Conservation (phyloP, 2,329 filamentous ascomycete genomes). For the Teratosphaeria destructans region DNA sequence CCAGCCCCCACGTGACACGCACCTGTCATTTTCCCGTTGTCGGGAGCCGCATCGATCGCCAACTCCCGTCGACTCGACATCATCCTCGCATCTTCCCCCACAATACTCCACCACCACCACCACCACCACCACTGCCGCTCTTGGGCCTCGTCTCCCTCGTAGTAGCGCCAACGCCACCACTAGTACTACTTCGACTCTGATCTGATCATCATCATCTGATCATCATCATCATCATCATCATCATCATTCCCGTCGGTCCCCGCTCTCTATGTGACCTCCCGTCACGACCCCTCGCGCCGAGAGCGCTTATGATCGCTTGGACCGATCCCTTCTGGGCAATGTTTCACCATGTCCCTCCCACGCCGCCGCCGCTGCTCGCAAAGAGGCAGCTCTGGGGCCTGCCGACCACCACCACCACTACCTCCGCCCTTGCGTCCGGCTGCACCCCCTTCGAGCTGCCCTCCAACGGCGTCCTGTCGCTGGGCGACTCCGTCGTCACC, state of each 20-base stretch:
- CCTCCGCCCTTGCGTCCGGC: slow-evolving; percentile 22
- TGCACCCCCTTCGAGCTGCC: slow-evolving; percentile 55
- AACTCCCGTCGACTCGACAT: too few relatives aligned
- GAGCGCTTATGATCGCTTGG: not conserved
- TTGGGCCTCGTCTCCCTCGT: too few relatives aligned
- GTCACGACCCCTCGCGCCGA: not conserved
- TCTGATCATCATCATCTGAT: too few relatives aligned
- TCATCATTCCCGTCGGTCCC: too few relatives aligned
- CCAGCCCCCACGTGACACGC: not conserved
- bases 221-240: too few relatives aligned
- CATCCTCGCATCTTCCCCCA: too few relatives aligned
- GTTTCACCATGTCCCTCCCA: not conserved
- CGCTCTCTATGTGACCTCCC: not conserved
- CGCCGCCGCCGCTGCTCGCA: not conserved
- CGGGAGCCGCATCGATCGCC: too few relatives aligned
- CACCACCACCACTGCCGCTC: too few relatives aligned
- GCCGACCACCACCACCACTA: slow-evolving; percentile 10
- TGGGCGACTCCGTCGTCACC: slow-evolving; percentile 43
- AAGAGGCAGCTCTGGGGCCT: slow-evolving; percentile 25
- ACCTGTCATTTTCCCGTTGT: not conserved
- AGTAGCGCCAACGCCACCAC: too few relatives aligned
- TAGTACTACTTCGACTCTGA: too few relatives aligned
- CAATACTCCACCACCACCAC: too few relatives aligned
- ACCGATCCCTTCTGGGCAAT: not conserved
- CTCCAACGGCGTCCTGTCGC: slow-evolving; percentile 45